These are phyloP conservation scores for Aegilops speltoides DNA, from an alignment of 176 grass and related monocot genomes.

Conservation along the genomic window DNA sequence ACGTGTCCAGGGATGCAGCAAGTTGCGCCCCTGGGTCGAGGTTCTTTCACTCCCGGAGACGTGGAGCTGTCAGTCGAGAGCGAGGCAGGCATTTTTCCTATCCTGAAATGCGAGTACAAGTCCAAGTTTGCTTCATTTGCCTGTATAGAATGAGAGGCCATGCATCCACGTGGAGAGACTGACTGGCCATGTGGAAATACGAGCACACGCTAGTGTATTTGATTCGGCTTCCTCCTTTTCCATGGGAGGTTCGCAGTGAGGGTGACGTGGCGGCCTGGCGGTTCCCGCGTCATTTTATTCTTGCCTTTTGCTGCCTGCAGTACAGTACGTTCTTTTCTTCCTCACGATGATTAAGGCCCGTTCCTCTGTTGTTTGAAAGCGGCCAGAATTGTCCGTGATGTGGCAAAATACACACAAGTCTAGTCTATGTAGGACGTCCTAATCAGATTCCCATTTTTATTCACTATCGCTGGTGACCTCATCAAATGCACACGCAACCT, in stretches of 20 bases:
- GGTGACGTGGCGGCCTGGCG: too few species aligned
- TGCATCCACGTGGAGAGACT: background rate
- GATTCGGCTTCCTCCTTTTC: too few species aligned
- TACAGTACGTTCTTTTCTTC: background rate
- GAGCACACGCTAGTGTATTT: too few species aligned
- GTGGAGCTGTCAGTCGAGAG: background rate
- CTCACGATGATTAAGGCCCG: background rate
- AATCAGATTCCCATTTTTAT: background rate
- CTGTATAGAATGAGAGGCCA: background rate
- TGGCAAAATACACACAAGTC: background rate
- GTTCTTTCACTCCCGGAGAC: background rate
- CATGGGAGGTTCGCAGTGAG: background rate
- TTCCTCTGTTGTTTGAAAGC: background rate
- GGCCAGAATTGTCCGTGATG: background rate
- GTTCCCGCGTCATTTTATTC: too few species aligned
- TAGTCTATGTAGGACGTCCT: background rate
- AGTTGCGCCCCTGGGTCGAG: background rate
- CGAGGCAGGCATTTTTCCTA: too few species aligned
- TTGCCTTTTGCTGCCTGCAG: background rate
- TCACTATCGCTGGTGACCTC: too few species aligned
- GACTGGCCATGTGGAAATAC: background rate
- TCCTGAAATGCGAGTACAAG: background rate
- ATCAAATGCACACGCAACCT: too few species aligned
- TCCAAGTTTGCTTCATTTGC: background rate
- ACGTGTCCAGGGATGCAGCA: background rate